Evolutionary conservation across 2,329 filamentous ascomycete genomes (phyloP).

Genomic region (Colletotrichum destructivum): DNA sequence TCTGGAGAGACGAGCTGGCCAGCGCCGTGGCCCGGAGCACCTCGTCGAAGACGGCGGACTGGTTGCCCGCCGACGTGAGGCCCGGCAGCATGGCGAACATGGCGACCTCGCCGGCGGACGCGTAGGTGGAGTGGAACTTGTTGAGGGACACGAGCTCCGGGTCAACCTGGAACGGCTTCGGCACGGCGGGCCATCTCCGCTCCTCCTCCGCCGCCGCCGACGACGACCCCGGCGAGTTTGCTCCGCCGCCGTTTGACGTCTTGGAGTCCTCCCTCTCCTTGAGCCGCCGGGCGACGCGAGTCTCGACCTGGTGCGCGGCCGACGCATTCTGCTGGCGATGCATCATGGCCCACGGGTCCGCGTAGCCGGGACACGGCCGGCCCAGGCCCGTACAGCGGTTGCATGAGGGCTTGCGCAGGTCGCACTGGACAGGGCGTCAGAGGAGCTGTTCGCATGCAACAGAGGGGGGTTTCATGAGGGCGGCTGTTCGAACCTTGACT

Average conservation of each 20-base stretch:
- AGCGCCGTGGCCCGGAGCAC: constrained; percentile 38
- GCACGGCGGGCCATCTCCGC: constrained; percentile 1
- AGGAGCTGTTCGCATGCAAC: not conserved
- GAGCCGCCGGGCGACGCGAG: constrained; percentile 30
- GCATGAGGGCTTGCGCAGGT: constrained; percentile 56
- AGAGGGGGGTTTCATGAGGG: not conserved
- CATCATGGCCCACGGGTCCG: constrained; percentile 56
- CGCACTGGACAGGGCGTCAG: constrained; percentile 50
- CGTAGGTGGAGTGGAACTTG: constrained; percentile 28
- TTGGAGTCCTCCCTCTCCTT: constrained; percentile 9
- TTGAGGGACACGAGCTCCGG: constrained; percentile 19
- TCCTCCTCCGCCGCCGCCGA: not conserved
- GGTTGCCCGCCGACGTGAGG: constrained; percentile 41
- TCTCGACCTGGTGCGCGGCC: constrained; percentile 23
- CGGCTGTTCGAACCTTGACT: constrained; percentile 20
- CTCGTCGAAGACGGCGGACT: constrained; percentile 34
- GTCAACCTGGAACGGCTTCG: not conserved
- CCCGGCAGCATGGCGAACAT: constrained; percentile 7
- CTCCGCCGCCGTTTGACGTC: not conserved
- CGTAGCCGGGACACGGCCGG: constrained; percentile 57
- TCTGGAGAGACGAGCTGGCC: constrained; percentile 25
- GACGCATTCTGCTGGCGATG: constrained; percentile 36
- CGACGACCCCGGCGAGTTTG: not conserved
- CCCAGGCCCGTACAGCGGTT: constrained; percentile 58
- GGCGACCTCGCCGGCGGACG: constrained; percentile 12